Base-by-base conservation (phyloP, 2,329 filamentous ascomycete genomes). In the Xylaria sp. region DNA sequence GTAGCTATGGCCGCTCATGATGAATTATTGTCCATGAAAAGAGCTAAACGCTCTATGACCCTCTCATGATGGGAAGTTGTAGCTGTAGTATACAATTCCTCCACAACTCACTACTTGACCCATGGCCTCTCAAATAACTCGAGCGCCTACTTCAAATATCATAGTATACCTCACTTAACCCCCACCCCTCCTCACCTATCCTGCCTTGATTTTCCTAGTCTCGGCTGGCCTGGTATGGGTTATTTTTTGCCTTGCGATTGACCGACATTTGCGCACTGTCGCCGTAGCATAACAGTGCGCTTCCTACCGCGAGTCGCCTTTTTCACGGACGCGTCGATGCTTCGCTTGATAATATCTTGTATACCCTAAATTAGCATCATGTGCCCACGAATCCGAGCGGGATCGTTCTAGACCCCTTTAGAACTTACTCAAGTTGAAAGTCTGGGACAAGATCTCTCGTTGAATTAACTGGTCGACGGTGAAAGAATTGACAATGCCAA, bases 331-430 rank as follows among this genome's bases (percentile, higher is more conserved):
- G 68, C 67, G 54, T 64, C 62, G 50, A 77, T 65, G 53, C 71
- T 75, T 42, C 75, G 74, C 63, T 75, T 78, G 27, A 78, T 63
- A 54, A 76, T 71, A 55, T 71, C 74, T 76, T 59, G 3, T 35
- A 18, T 23, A 16, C 23, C 8, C 23, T 1, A 23, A 16, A 51
- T 74, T 65, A 72, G 68, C 48, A 51, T 54, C 47, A 5, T 2
- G 13, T 50, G 40, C 40, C 16, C 40, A 12, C n/a, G n/a, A 9
- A 61, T 8, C 10, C 10, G 40, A 8, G 27, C 10, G 5, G 3
- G 12, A 12, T n/a, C 25, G 0, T 13, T 42, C 21, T 27, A 10
- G 10, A 21, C 8, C 8, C n/a, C 5, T 16, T 18, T 25, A 18
- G 53, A 18, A 66, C 71, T 71, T 63, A 75, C 71, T 74, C 8